phyloP scores from a whole-genome alignment of 495 filamentous ascomycete genomes.

The Talaromyces borbonicus region DNA sequence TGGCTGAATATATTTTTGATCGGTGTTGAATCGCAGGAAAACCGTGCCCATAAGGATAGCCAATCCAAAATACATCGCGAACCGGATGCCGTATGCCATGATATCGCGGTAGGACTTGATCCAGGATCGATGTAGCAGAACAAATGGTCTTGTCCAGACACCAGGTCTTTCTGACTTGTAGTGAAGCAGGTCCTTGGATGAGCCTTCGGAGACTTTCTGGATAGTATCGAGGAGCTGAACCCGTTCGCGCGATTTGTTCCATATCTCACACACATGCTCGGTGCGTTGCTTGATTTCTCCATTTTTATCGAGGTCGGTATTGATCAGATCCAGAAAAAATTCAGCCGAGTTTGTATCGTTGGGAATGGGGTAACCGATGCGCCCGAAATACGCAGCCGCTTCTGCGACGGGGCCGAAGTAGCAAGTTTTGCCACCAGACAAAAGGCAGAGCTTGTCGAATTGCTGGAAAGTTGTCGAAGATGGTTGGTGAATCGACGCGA shows the following conservation, averaged over 20 bases:
- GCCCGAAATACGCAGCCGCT: constrained; percentile 47
- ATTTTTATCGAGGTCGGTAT: constrained; percentile 56
- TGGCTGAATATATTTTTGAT: constrained; percentile 61
- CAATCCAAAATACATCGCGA: constrained; percentile 70
- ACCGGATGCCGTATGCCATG: constrained; percentile 71
- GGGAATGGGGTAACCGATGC: constrained; percentile 49
- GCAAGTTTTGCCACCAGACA: constrained; percentile 57
- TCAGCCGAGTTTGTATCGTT: constrained; percentile 67
- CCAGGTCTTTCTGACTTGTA: no score
- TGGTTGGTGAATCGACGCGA: constrained; percentile 75
- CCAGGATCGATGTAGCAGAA: constrained; percentile 52
- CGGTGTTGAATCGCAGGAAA: constrained; percentile 57
- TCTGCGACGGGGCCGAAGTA: constrained; percentile 54
- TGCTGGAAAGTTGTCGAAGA: constrained; percentile 65
- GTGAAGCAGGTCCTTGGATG: no score
- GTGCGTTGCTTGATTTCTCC: constrained; percentile 15
- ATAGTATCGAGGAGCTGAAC: no score
- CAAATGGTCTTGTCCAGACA: constrained; percentile 25
- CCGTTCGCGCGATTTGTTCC: no score
- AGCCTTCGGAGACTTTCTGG: no score
- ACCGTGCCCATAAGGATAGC: constrained; percentile 86
- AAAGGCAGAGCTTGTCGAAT: constrained; percentile 67
- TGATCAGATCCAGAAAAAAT: constrained; percentile 63
- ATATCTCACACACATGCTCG: no score
- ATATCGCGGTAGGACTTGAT: constrained; percentile 77